Evolutionary conservation across 2,329 filamentous ascomycete species (phyloP), one percentile per base, ranked within the genome.

Genomic region (Purpureocillium takamizusanense): DNA sequence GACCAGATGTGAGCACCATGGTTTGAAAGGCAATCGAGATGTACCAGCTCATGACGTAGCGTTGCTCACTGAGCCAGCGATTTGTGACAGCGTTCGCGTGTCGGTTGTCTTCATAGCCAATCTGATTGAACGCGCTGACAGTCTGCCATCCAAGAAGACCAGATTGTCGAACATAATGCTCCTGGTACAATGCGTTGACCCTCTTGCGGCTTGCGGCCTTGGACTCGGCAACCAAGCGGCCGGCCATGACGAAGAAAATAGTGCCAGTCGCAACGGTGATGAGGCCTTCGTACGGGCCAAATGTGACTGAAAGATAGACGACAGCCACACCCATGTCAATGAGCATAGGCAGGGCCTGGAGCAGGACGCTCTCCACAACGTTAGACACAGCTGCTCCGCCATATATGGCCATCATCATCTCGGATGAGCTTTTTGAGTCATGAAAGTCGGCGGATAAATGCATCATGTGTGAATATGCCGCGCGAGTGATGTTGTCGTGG

Each of bases 1-100:
- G 73, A 40, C 84, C 83, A 42, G 72, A 77, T 1, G 80, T 76
- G n/a, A 86, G 67, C 23, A 86, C 72, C 29, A 85, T 53, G 35
- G 73, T 74, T 44, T 78, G 73, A 35, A 74, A 68, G 2, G 71
- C 73, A 36, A 74, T 67, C 0, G 70, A 69, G n/a, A 70, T 45
- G 29, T 71, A 56, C 50, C 72, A 74, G 21, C 65, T 65, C 30
- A 68, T 48, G 8, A 56, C 50, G 33, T 55, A 62, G 41, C 59
- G 55, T 31, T 61, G 54, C 48, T 64, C 59, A 42, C 50, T 56
- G 53, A 55, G 49, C 56, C 58, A 63, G 32, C 60, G 58, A 36
- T 54, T 55, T 18, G 58, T 55, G 14, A 78, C 68, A 9, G 74
- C 73, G 37, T 62, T 57, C 4, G 66, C 63, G 47, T 78, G 74